Evolutionary conservation across 371 early-diverging fungal species (phyloP).

Genomic region (Zychaea mexicana): DNA sequence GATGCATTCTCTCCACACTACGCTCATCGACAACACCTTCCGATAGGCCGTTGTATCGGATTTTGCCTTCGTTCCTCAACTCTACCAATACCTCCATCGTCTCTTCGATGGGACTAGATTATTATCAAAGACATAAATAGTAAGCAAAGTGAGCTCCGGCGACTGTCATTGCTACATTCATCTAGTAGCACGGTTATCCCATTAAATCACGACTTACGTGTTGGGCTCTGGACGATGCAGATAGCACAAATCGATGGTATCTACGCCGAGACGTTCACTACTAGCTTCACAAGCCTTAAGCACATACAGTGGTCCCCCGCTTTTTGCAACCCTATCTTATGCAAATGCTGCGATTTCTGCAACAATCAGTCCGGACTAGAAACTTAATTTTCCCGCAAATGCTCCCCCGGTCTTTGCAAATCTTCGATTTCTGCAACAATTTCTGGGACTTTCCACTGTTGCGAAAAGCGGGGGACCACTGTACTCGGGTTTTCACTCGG

Average conservation of each 20-base stretch:
- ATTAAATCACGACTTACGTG: constrained; percentile 7
- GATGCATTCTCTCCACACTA: constrained; percentile 48
- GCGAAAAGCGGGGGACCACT: too few species aligned
- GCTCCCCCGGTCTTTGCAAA: constrained; percentile 18
- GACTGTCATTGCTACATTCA: too few species aligned
- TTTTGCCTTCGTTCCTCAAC: constrained; percentile 61
- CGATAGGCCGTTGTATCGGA: constrained; percentile 59
- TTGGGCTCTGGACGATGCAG: constrained; percentile 56
- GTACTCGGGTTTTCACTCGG: too few species aligned
- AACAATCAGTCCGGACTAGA: too few species aligned
- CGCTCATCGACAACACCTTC: constrained; percentile 55
- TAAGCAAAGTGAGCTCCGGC: too few species aligned
- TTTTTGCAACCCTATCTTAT: too few species aligned
- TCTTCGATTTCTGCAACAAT: too few species aligned
- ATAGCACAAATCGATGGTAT: constrained; percentile 60
- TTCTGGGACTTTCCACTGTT: too few species aligned
- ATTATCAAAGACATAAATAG: neutral
- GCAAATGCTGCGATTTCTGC: too few species aligned
- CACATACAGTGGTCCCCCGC: constrained; percentile 44
- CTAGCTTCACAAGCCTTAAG: constrained; percentile 40
- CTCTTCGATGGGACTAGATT: constrained; percentile 45
- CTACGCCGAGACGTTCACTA: constrained; percentile 47
- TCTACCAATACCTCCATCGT: constrained; percentile 61
- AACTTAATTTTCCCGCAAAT: constrained; percentile 18
- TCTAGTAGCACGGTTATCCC: too few species aligned